Percentiles rank a stretch among this genome's conserved stretches.
These are phyloP conservation scores for Agrocybe pediades DNA, from an alignment of 768 basidiomycete species.

Conservation along the genomic window DNA sequence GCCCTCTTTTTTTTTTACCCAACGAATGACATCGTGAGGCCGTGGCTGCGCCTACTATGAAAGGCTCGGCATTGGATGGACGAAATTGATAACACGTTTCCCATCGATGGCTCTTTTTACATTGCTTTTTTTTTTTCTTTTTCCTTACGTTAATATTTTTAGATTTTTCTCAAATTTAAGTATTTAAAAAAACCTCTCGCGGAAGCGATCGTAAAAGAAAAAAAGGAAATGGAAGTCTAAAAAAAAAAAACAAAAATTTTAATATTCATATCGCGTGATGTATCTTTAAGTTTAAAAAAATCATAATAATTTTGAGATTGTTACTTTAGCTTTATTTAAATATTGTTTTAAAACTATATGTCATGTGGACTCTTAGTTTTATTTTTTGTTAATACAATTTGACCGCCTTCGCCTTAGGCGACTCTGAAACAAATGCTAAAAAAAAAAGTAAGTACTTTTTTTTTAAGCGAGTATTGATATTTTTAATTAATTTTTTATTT, in stretches of 20 bases:
- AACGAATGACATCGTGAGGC: slow-evolving; percentile 15
- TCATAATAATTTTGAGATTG: slow-evolving; percentile 12
- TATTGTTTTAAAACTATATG: not conserved
- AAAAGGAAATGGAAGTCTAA: too few species aligned
- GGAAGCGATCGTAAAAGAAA: not conserved
- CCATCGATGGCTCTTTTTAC: slow-evolving; percentile 1
- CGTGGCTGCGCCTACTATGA: slow-evolving; percentile 11
- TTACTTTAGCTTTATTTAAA: slow-evolving; percentile 4
- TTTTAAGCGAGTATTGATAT: too few species aligned
- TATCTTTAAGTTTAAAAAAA: not conserved
- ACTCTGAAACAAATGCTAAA: too few species aligned
- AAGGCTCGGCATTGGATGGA: slow-evolving; percentile 12
- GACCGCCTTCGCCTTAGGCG: too few species aligned
- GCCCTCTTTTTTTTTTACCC: not conserved
- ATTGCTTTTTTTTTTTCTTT: too few species aligned
- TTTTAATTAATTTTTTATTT: not conserved
- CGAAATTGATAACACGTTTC: slow-evolving; percentile 13
- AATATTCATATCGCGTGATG: not conserved
- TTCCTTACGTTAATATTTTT: too few species aligned
- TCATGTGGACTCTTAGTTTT: too few species aligned
- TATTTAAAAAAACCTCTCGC: too few species aligned
- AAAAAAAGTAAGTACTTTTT: too few species aligned
- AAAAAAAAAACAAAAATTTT: not conserved
- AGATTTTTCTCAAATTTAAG: too few species aligned
- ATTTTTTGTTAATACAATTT: too few species aligned